Conservation (phyloP, 495 filamentous ascomycete genomes). For the Aspergillus cristatus region DNA sequence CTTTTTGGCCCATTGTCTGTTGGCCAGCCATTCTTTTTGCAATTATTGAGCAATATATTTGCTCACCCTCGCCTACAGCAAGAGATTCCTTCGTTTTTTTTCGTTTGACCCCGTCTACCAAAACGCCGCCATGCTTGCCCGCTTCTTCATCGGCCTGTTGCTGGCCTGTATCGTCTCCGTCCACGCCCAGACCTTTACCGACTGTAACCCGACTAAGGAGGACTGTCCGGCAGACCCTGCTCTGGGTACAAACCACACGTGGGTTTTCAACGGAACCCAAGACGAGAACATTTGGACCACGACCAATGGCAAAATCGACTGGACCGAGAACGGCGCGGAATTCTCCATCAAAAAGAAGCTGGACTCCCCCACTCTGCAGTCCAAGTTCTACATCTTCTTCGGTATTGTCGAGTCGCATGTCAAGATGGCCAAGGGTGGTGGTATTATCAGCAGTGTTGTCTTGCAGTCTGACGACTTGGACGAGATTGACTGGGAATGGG, state of each 20-base stretch:
- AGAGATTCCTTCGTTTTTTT: slow-evolving; percentile 2
- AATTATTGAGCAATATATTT: not conserved
- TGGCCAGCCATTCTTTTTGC: not conserved
- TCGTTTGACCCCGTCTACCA: no score
- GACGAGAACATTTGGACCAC: slow-evolving; percentile 52
- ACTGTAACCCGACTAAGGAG: slow-evolving; percentile 56
- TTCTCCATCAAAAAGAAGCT: slow-evolving; percentile 61
- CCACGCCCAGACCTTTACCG: slow-evolving; percentile 39
- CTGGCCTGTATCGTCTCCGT: slow-evolving; percentile 19
- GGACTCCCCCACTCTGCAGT: slow-evolving; percentile 62
- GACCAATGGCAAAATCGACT: slow-evolving; percentile 48
- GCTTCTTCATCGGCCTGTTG: slow-evolving; percentile 16
- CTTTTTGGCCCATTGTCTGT: slow-evolving; percentile 10
- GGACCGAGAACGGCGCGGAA: slow-evolving; percentile 48
- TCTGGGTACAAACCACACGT: slow-evolving; percentile 51
- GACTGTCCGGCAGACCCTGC: slow-evolving; percentile 60
- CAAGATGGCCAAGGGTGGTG: slow-evolving; percentile 59
- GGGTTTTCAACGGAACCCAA: slow-evolving; percentile 50
- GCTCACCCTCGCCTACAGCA: not conserved
- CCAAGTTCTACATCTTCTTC: slow-evolving; percentile 79
- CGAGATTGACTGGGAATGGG: slow-evolving; percentile 82
- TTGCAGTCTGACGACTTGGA: slow-evolving; percentile 86
- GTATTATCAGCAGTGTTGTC: slow-evolving; percentile 77
- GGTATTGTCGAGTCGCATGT: slow-evolving; percentile 65
- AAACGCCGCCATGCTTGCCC: slow-evolving; percentile 17